phyloP scores from a whole-genome alignment of 2,329 filamentous ascomycete genomes.

The Pseudocercospora fuligena region DNA sequence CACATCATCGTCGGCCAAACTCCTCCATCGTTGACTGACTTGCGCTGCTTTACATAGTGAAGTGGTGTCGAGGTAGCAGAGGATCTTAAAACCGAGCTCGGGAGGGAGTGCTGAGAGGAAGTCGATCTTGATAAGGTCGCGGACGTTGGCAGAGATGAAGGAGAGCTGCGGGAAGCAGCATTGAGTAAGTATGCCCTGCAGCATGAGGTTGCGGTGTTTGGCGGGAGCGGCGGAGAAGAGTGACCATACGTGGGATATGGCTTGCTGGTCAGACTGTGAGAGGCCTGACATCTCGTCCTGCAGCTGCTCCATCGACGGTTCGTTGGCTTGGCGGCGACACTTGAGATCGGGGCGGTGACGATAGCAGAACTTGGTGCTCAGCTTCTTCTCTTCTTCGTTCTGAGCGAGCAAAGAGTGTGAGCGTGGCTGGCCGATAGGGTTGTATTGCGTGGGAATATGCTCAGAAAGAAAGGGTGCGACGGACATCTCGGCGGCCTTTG shows the following conservation, averaged over 20 bases:
- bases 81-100: slow-evolving; percentile 90
- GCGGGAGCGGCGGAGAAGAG: slow-evolving; percentile 93
- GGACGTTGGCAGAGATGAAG: slow-evolving; percentile 85
- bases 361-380: slow-evolving; percentile 94
- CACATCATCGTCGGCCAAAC: slow-evolving; percentile 92
- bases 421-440: slow-evolving; percentile 64
- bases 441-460: slow-evolving; percentile 89
- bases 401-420: slow-evolving; percentile 1
- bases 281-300: slow-evolving; percentile 85
- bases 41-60: slow-evolving; percentile 95
- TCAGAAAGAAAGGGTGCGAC: slow-evolving; percentile 87
- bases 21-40: slow-evolving; percentile 86
- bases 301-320: slow-evolving; percentile 93
- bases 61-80: slow-evolving; percentile 89
- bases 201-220: slow-evolving; percentile 93
- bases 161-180: slow-evolving; percentile 98
- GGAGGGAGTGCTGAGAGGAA: slow-evolving; percentile 86
- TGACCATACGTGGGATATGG: slow-evolving; percentile 96
- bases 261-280: slow-evolving; percentile 85
- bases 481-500: slow-evolving; percentile 73
- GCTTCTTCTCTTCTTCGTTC: slow-evolving; percentile 41
- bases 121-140: slow-evolving; percentile 96
- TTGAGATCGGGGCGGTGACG: slow-evolving; percentile 92
- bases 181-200: slow-evolving; percentile 93
- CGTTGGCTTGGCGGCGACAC: slow-evolving; percentile 89